Evolutionary conservation across 139 green algal genomes (phyloP), one percentile per base, ranked within the genome.

Genomic region (Trebouxia sp.): DNA sequence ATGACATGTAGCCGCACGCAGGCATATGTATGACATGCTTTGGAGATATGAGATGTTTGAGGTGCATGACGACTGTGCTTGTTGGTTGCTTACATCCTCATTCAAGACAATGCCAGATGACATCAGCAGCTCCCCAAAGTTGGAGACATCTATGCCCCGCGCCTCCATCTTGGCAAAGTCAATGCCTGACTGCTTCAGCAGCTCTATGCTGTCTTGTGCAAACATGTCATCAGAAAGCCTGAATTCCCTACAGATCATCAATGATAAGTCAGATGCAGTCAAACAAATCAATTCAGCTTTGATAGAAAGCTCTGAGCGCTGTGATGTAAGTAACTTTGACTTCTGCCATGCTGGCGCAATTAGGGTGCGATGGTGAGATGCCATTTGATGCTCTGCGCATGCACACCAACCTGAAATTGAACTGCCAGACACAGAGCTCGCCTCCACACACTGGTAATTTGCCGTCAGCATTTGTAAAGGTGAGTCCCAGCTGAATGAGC

Each of bases 401-500:
- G n/a, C n/a, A n/a, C n/a, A n/a, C n/a, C n/a, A 78, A 87, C 87
- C 87, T 91, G 88, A 99, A 99, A 85, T 99, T 99, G 86, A 99
- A 99, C 84, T 99, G 97, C 97, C 97, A 99, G 5, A 98, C 92
- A 79, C 91, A 96, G 7, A 96, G 91, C 86, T 99, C 92, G 4
- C 90, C 92, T 75, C 92, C 92, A 66, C 85, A 89, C 8, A 84
- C 56, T 0, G 97, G 96, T 58, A 99, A 87, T 56, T 95, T 95
- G 51, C 97, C 97, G 26, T 97, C 76, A 7, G 85, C 90, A 81
- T 99, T 92, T 3, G 92, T 94, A 85, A 99, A 97, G 38, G 97
- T 99, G 5, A 99, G 87, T 0, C 97, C 97, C 55, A 99, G 89
- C 90, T 99, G 96, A 10, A 99, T 99, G 24, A 99, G 90, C 89